These are phyloP conservation scores for Monosporascus sp. DNA, from an alignment of 2,329 filamentous ascomycete species.

Conservation along the genomic window DNA sequence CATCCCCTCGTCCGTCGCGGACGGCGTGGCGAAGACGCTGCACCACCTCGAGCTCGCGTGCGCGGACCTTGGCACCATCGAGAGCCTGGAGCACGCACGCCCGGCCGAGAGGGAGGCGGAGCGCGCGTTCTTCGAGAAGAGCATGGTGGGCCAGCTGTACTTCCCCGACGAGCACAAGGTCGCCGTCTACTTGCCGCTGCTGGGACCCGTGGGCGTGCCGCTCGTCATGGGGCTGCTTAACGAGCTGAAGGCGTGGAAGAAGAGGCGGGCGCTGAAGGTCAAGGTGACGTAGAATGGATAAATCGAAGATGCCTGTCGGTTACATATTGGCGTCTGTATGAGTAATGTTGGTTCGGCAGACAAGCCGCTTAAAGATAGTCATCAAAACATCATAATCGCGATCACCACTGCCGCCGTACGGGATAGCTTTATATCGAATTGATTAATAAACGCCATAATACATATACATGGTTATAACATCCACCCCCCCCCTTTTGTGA, in stretches of 20 bases:
- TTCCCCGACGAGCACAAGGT: slow-evolving; percentile 99
- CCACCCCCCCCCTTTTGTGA: too few relatives aligned
- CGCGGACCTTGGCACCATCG: slow-evolving; percentile 56
- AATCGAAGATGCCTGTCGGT: too few relatives aligned
- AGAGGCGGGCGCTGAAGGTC: slow-evolving; percentile 39
- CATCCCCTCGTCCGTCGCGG: slow-evolving; percentile 81
- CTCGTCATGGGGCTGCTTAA: slow-evolving; percentile 78
- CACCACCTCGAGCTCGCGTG: slow-evolving; percentile 73
- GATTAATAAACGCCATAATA: too few relatives aligned
- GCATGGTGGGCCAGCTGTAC: slow-evolving; percentile 97
- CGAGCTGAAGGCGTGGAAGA: slow-evolving; percentile 64
- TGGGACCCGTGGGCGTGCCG: slow-evolving; percentile 88
- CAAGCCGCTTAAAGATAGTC: too few relatives aligned
- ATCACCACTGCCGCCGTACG: too few relatives aligned
- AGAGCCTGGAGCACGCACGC: slow-evolving; percentile 73
- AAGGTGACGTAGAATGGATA: slow-evolving; percentile 21
- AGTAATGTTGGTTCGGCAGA: too few relatives aligned
- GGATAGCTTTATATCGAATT: too few relatives aligned
- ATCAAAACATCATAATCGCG: too few relatives aligned
- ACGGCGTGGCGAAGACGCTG: slow-evolving; percentile 77
- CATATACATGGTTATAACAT: too few relatives aligned
- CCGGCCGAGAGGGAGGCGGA: slow-evolving; percentile 87
- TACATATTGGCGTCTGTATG: too few relatives aligned
- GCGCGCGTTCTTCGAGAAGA: slow-evolving; percentile 95
- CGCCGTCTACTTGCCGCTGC: slow-evolving; percentile 85